Conservation (phyloP, 345 rosid genomes). For the Bruguiera sexangula region DNA sequence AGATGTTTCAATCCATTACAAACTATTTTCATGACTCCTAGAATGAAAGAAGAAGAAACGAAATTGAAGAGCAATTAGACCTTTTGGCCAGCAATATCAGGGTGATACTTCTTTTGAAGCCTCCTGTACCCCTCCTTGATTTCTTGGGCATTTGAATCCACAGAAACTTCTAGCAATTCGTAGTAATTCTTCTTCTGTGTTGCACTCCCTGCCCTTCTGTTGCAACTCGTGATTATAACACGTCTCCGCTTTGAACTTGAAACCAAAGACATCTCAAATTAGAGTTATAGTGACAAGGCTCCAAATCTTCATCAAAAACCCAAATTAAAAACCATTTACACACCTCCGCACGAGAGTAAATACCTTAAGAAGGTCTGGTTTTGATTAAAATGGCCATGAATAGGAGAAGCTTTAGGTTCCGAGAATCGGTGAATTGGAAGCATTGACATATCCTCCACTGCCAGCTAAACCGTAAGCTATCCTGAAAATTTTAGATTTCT, state of each 20-base stretch:
- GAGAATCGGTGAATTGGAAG: conserved; percentile 20
- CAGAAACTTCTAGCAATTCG: conserved; percentile 51
- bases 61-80: conserved; percentile 15
- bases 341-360: neutral
- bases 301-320: neutral
- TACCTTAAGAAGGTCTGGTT: conserved; percentile 25
- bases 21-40: neutral
- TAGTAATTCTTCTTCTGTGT: conserved; percentile 40
- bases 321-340: neutral
- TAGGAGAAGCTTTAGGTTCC: conserved; percentile 1
- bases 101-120: conserved; percentile 61
- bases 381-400: conserved; percentile 18
- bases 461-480: conserved; percentile 8
- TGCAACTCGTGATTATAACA: conserved; percentile 31
- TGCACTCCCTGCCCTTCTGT: conserved; percentile 16
- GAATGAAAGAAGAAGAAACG: neutral
- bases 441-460: conserved; percentile 9
- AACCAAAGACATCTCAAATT: neutral
- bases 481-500: no score
- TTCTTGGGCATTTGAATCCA: conserved; percentile 35
- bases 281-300: neutral
- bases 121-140: conserved; percentile 60
- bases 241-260: conserved; percentile 25
- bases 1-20: neutral
- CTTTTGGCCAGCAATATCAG: conserved; percentile 61